Evolutionary conservation across 208 protist species (phyloP).

Genomic region (Histomonas meleagridis): DNA sequence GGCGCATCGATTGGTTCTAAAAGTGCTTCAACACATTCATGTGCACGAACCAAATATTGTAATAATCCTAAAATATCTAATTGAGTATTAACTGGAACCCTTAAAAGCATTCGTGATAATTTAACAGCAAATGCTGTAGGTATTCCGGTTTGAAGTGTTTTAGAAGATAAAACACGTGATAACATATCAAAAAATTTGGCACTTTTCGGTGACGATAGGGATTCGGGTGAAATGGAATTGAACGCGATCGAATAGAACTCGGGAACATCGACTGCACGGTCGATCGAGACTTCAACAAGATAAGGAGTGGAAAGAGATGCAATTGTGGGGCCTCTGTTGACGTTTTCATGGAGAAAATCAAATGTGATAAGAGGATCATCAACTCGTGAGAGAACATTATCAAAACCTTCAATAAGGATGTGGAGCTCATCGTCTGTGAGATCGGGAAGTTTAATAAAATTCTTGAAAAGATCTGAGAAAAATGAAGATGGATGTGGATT

Average conservation of each 20-base stretch:
- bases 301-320: not conserved
- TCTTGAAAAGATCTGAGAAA: not conserved
- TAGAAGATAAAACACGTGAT: not conserved
- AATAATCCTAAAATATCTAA: not conserved
- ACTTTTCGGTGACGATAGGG: not conserved
- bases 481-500: not conserved
- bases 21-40: not conserved
- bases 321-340: not conserved
- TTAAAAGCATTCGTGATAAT: not conserved
- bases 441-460: not conserved
- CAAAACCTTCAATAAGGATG: not conserved
- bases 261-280: not conserved
- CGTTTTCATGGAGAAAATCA: not conserved
- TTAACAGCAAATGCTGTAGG: not conserved
- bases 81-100: not conserved
- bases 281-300: not conserved
- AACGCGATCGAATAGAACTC: not conserved
- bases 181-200: not conserved
- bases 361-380: constrained; percentile 9
- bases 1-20: not conserved
- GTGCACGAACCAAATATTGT: not conserved
- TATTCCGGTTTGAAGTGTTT: not conserved
- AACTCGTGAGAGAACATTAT: not conserved
- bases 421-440: not conserved
- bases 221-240: constrained; percentile 3